Base-by-base conservation (phyloP, 1,284 basidiomycete species). In the Ceratobasidium papillatum region DNA sequence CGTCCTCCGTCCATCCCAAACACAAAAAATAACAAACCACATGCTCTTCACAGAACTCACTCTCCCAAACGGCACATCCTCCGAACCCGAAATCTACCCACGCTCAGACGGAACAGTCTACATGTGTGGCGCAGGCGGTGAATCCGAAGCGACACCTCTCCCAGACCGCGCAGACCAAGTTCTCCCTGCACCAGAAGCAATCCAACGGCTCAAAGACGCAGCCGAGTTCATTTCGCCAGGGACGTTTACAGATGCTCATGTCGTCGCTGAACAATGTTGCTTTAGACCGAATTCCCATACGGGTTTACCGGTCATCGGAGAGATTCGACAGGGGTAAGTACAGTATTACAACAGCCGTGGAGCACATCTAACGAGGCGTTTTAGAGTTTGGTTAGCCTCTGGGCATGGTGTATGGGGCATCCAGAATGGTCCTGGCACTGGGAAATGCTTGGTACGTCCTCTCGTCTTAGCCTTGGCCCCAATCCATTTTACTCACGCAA, bases 11-110 rank as follows among this genome's bases (percentile, higher is more conserved):
- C 75, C 74, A 25, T 17, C 66, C 25, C 43, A 19, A 30, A 54
- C 62, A 3, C 52, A 51, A 2, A 34, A 34, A 25, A 54, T 83
- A 30, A 80, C 81, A 0, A 80, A 82, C 0, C 81, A 84, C 51
- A 83, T 86, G 30, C 80, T 88, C 56, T 89, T 89, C 76, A 87
- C 87, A 11, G 84, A 84, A 73, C 85, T 88, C 77, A 84, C 85
- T 78, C 64, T 45, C 79, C 19, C 58, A 32, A 61, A 80, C 30
- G 84, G 82, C 73, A 83, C 82, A 1, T 78, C 79, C 25, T 77
- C 76, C 34, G 84, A 85, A 77, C 85, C 85, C 1, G 86, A 87
- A 77, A 81, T 86, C 1, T 87, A 85, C 74, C 81, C 83, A 19
- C 79, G 84, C 25, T 81, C 84, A 11, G 84, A 85, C 74, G 78